phyloP scores from a whole-genome alignment of 305 asterid genomes.

The Fraxinus xanthoxyloides region DNA sequence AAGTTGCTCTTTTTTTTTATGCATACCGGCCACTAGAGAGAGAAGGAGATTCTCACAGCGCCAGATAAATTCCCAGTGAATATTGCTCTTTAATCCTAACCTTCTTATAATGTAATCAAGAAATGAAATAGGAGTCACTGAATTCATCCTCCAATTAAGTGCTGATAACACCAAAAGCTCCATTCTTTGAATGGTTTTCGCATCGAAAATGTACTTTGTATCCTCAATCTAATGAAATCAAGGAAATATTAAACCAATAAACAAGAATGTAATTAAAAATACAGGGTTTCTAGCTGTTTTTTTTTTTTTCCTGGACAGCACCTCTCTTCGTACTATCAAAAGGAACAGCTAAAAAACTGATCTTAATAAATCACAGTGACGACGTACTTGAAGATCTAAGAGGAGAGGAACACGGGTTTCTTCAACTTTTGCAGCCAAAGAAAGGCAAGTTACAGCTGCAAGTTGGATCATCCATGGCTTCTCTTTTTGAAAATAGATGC shows the following conservation, averaged over 20 bases:
- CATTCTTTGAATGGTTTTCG: constrained; percentile 71
- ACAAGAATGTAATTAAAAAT: too few species aligned
- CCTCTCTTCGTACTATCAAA: too few species aligned
- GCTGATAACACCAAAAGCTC: constrained; percentile 67
- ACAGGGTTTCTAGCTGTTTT: not conserved
- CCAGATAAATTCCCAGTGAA: constrained; percentile 51
- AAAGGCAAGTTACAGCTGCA: constrained; percentile 42
- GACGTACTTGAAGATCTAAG: constrained; percentile 49
- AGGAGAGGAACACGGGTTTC: constrained; percentile 57
- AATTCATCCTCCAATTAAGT: constrained; percentile 80
- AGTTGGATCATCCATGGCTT: too few species aligned
- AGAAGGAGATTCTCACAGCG: constrained; percentile 53
- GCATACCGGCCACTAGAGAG: constrained; percentile 48
- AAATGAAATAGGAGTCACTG: constrained; percentile 72
- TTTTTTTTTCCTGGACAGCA: too few species aligned
- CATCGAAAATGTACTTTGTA: constrained; percentile 51
- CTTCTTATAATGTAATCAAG: constrained; percentile 58
- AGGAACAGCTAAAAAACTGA: too few species aligned
- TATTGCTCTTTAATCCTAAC: constrained; percentile 43
- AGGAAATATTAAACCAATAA: not conserved
- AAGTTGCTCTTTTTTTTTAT: not conserved
- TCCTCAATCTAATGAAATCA: constrained; percentile 41
- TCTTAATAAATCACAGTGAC: not conserved
- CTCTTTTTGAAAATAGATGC: too few species aligned
- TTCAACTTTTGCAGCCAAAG: constrained; percentile 72